These are phyloP conservation scores for Candida sithepensis DNA, from an alignment of 805 yeast species.

Conservation along the genomic window DNA sequence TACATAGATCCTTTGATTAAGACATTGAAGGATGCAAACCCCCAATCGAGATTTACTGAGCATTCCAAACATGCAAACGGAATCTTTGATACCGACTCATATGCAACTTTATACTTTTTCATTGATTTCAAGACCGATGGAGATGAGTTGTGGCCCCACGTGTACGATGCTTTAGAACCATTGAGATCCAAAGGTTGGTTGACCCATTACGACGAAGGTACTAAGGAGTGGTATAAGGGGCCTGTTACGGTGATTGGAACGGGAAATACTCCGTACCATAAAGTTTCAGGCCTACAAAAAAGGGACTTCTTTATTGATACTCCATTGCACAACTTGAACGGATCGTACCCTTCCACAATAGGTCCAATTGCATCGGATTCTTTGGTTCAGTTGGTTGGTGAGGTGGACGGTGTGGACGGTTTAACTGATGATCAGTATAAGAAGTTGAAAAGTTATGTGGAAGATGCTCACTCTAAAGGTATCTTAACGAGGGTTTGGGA, in stretches of 20 bases:
- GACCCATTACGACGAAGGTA: constrained; percentile 39
- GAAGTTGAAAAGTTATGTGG: constrained; percentile 26
- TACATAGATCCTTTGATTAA: constrained; percentile 49
- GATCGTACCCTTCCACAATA: constrained; percentile 13
- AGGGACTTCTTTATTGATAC: constrained; percentile 49
- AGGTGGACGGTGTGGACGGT: constrained; percentile 19
- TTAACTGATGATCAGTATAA: constrained; percentile 31
- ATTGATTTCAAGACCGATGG: constrained; percentile 61
- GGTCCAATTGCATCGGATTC: constrained; percentile 34
- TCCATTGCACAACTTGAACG: constrained; percentile 33
- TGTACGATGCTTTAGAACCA: constrained; percentile 41
- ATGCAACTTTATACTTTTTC: constrained; percentile 50
- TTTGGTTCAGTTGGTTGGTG: constrained; percentile 20
- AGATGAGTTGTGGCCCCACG: constrained; percentile 40
- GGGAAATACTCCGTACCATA: constrained; percentile 53
- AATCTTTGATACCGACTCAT: constrained; percentile 38
- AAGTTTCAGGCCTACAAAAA: constrained; percentile 21
- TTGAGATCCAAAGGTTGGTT: constrained; percentile 46
- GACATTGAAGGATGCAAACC: constrained; percentile 47
- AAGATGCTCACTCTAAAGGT: constrained; percentile 44
- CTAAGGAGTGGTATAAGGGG: constrained; percentile 36
- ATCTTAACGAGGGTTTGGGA: constrained; percentile 67
- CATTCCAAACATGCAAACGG: constrained; percentile 10
- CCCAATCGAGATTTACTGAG: constrained; percentile 14
- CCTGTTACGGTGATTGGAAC: constrained; percentile 61